Base-by-base conservation (phyloP, 345 rosid genomes). In the Salix udensis region DNA sequence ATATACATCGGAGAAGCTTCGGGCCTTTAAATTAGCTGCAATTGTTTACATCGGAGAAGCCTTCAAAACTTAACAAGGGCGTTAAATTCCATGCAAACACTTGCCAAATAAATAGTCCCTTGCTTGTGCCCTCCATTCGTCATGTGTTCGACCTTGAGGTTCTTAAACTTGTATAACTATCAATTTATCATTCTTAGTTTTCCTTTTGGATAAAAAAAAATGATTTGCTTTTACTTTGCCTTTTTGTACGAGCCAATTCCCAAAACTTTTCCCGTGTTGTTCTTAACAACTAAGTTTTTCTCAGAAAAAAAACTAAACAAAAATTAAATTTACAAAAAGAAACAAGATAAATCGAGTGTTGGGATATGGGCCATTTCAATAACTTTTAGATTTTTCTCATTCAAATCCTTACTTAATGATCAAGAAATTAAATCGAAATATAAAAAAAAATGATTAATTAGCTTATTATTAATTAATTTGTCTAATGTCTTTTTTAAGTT, bases 41-140 rank as follows among this genome's bases (percentile, higher is more conserved):
- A 1, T 21, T 21, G 1, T 2, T 53, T 21, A 53, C 62, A 68
- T 13, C 6, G 50, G 19, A 68, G 30, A 28, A 5, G 30, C 5
- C 44, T 39, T n/a, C 30, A 12, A n/a, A 5, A 39, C 13, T 5
- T 39, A 58, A 58, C 15, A n/a, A 52, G 82, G 64, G 67, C 72
- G 82, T 77, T 73, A 83, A 71, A 53, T 58, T 85, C 87, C 87
- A 65, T 82, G 85, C 79, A 65, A 79, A 72, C 26, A 60, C 79
- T 44, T 65, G 83, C 80, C 82, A 82, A 82, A 79, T 74, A 76
- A 79, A n/a, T 61, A 77, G 87, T 79, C 87, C 61, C 9, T 79
- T 68, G 80, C 74, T 74, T 48, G 30, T 64, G 74, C 87, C 87
- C 82, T 68, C 65, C 76, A 10, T 85, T 85, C 87, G 80, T 65